phyloP scores from a whole-genome alignment of 331 rosid genomes.

The Acacia pycnantha region DNA sequence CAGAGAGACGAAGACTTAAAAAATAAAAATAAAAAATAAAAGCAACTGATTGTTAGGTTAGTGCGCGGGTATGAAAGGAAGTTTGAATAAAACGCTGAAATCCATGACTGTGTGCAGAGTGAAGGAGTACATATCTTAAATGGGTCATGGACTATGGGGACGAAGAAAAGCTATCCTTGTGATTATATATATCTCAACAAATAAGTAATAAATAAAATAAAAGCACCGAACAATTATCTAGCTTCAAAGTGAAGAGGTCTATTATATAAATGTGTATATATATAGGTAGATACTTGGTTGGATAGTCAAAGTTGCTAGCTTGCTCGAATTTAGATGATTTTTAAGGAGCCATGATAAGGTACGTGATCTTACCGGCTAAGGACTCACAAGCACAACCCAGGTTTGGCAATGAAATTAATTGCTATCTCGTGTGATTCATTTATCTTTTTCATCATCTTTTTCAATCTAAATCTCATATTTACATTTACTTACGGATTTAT shows the following conservation, averaged over 20 bases:
- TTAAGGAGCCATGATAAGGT: constrained; percentile 53
- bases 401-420: constrained; percentile 44
- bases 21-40: constrained; percentile 10
- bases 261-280: not conserved
- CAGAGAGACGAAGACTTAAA: not conserved
- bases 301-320: not conserved
- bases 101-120: constrained; percentile 52
- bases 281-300: not conserved
- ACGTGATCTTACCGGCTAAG: constrained; percentile 62
- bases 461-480: too few relatives aligned
- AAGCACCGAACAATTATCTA: not conserved
- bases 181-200: not conserved
- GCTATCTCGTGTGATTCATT: constrained; percentile 45
- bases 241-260: not conserved
- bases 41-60: constrained; percentile 46
- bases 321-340: constrained; percentile 44
- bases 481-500: too few relatives aligned
- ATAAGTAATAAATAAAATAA: not conserved
- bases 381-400: constrained; percentile 24
- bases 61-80: constrained; percentile 90
- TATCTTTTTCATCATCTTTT: constrained; percentile 10
- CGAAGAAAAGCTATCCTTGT: not conserved
- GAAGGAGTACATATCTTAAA: constrained; percentile 20
- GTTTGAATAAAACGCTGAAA: constrained; percentile 94
- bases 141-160: too few relatives aligned